phyloP scores from a whole-genome alignment of 768 basidiomycete species.

The Pleurotus djamor region DNA sequence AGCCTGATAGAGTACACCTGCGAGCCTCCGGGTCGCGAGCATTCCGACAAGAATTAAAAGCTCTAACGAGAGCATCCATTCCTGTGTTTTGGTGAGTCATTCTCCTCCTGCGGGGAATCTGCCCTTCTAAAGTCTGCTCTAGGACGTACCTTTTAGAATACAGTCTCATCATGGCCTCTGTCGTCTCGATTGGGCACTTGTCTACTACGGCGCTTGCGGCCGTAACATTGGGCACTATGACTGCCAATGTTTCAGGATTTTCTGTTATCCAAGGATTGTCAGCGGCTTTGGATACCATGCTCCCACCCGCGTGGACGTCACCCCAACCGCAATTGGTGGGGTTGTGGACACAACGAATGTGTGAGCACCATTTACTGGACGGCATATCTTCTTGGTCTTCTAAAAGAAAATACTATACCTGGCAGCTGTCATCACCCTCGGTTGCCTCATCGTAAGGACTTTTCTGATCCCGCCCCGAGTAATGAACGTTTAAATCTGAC shows the following conservation, averaged over 20 bases:
- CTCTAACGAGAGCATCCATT: conserved; percentile 60
- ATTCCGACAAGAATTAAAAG: conserved; percentile 57
- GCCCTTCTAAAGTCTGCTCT: not conserved
- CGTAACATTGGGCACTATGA: conserved; percentile 48
- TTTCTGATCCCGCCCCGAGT: not conserved
- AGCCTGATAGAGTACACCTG: conserved; percentile 13
- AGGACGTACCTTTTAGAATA: conserved; percentile 64
- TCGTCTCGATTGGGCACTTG: conserved; percentile 73
- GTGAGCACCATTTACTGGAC: conserved; percentile 8
- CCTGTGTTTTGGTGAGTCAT: conserved; percentile 67
- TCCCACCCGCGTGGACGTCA: conserved; percentile 77
- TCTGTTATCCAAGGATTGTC: conserved; percentile 54
- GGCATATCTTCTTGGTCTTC: not conserved
- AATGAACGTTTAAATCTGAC: not conserved
- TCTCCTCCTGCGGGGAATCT: not conserved
- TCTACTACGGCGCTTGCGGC: conserved; percentile 73
- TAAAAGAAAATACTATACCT: not conserved
- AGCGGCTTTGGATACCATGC: conserved; percentile 68
- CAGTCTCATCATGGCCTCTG: conserved; percentile 61
- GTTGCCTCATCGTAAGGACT: not conserved
- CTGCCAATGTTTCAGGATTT: conserved; percentile 29
- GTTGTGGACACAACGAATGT: conserved; percentile 70
- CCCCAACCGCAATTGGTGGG: conserved; percentile 30
- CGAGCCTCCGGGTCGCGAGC: conserved; percentile 13
- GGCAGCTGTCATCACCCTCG: conserved; percentile 33